Conservation (phyloP, 768 basidiomycete genomes). For the Pleurotus eryngii region DNA sequence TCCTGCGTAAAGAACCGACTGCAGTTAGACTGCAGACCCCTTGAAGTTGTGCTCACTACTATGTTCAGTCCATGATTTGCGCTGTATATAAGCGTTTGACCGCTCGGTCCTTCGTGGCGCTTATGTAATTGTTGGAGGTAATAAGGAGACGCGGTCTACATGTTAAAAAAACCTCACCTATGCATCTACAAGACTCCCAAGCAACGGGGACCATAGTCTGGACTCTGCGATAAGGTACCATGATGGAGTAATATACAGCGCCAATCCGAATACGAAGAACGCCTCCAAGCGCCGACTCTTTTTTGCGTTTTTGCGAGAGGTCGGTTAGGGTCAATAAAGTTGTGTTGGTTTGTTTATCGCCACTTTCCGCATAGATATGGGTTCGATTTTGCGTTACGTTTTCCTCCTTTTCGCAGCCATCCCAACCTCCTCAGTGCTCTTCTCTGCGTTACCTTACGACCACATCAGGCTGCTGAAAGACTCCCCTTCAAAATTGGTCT, state of each 20-base stretch:
- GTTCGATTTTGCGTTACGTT: background rate
- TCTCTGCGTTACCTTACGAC: background rate
- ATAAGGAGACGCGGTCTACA: slow-evolving; percentile 12
- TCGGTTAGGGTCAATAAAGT: background rate
- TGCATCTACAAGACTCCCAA: slow-evolving; percentile 77
- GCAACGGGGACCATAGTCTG: slow-evolving; percentile 13
- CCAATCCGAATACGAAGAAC: too few relatives aligned
- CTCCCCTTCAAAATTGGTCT: background rate
- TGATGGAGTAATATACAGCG: too few relatives aligned
- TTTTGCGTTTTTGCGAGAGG: background rate
- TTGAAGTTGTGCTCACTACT: slow-evolving; percentile 53
- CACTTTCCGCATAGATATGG: background rate
- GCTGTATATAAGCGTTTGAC: too few relatives aligned
- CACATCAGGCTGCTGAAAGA: background rate
- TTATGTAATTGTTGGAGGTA: too few relatives aligned
- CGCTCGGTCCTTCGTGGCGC: too few relatives aligned
- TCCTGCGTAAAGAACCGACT: too few relatives aligned
- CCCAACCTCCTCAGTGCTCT: background rate
- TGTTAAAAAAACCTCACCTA: slow-evolving; percentile 44
- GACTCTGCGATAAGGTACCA: too few relatives aligned
- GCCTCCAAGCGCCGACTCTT: too few relatives aligned
- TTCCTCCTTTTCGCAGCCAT: background rate
- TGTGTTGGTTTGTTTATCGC: slow-evolving; percentile 7
- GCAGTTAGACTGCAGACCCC: background rate
- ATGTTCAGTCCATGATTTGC: slow-evolving; percentile 51